Conservation (phyloP, 2,329 filamentous ascomycete genomes). For the Monilinia polystroma region DNA sequence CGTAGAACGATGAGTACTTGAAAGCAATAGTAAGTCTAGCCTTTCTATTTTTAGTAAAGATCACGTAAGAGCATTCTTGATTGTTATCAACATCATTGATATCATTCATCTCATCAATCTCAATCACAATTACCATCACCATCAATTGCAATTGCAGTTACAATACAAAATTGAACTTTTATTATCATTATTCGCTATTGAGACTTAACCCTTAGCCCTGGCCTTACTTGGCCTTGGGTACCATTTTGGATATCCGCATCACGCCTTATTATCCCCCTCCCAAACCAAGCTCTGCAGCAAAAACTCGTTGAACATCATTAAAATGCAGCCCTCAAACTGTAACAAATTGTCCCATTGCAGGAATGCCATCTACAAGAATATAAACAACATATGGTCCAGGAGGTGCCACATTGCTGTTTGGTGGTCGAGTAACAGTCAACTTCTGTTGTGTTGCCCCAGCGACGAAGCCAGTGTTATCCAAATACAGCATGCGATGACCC, state of each 20-base stretch:
- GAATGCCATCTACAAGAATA: slow-evolving; percentile 46
- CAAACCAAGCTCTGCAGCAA: slow-evolving; percentile 16
- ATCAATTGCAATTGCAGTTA: background rate
- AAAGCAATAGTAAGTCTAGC: too few relatives aligned
- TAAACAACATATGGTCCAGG: slow-evolving; percentile 62
- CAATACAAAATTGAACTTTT: slow-evolving; percentile 11
- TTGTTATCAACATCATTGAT: background rate
- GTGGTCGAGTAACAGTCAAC: slow-evolving; percentile 54
- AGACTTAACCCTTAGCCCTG: slow-evolving; percentile 11
- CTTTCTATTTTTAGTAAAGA: background rate
- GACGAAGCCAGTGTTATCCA: slow-evolving; percentile 51
- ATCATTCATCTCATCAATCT: too few relatives aligned
- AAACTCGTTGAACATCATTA: background rate
- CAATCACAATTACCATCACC: background rate
- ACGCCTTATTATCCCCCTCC: slow-evolving; percentile 14
- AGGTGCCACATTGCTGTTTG: slow-evolving; percentile 54
- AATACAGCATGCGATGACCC: slow-evolving; percentile 57
- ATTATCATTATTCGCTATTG: slow-evolving; percentile 20
- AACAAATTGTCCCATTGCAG: slow-evolving; percentile 39
- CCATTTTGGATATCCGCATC: slow-evolving; percentile 11
- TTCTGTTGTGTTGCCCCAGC: slow-evolving; percentile 45
- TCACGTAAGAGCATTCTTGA: background rate
- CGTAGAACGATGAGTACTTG: too few relatives aligned
- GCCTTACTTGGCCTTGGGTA: slow-evolving; percentile 9
- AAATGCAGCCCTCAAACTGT: slow-evolving; percentile 24